A percentile compares a stretch with the other conserved stretches of the same genome.
phyloP scores from a whole-genome alignment of 495 filamentous ascomycete genomes.

The Tuber umbilicatum region DNA sequence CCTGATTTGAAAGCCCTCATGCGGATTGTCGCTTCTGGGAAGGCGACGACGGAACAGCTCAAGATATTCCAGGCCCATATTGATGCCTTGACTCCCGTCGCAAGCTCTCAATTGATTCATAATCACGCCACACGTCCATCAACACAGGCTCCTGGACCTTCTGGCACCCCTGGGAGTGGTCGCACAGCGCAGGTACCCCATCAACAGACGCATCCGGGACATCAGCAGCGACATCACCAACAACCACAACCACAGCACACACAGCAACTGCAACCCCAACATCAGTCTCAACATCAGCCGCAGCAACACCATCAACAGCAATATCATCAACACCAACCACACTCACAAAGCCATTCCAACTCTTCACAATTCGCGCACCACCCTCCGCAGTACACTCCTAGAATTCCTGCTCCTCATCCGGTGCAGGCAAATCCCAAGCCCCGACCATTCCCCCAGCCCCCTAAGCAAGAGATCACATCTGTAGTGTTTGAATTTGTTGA shows the following conservation, averaged over 20 bases:
- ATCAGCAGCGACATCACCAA: conserved; percentile 22
- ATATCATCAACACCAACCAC: conserved; percentile 21
- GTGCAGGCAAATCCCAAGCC: conserved; percentile 42
- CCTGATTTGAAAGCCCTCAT: conserved; percentile 89
- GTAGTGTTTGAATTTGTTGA: conserved; percentile 80
- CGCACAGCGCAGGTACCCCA: conserved; percentile 14
- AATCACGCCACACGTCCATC: conserved; percentile 32
- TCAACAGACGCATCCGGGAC: conserved; percentile 24
- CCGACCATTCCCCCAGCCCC: conserved; percentile 38
- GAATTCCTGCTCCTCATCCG: conserved; percentile 46
- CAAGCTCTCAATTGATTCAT: conserved; percentile 42
- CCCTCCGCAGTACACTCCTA: conserved; percentile 22
- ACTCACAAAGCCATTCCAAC: conserved; percentile 17
- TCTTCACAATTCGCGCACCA: conserved; percentile 17
- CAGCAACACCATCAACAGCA: conserved; percentile 34
- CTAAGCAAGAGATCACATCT: conserved; percentile 59
- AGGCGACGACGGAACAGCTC: conserved; percentile 71
- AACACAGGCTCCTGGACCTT: conserved; percentile 24
- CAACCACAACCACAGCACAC: conserved; percentile 20
- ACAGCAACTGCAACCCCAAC: conserved; percentile 23
- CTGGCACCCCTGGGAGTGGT: conserved; percentile 9
- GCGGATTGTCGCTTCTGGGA: conserved; percentile 84
- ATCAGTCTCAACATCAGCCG: conserved; percentile 13
- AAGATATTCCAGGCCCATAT: conserved; percentile 88
- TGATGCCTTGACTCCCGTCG: conserved; percentile 58